Conservation (phyloP, 306 rosid genomes). For the Fagus crenata region DNA sequence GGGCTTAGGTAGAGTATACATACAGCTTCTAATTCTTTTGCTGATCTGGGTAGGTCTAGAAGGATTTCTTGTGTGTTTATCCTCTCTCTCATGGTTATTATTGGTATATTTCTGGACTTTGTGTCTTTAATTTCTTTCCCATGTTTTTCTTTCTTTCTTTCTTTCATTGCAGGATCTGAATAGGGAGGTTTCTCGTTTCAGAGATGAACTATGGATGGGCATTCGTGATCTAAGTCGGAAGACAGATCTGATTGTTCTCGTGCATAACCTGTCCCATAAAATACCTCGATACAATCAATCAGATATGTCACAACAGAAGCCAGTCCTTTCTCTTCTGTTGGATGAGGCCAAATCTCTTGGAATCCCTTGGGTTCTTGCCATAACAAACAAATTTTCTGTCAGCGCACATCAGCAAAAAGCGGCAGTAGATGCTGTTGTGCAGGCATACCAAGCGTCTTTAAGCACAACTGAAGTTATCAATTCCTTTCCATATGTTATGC, state of each 20-base stretch:
- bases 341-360: constrained; percentile 97
- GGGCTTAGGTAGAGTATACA: background rate
- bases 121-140: background rate
- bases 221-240: constrained; percentile 78
- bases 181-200: constrained; percentile 63
- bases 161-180: constrained; percentile 63
- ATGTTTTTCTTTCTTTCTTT: background rate
- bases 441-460: constrained; percentile 73
- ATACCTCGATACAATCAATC: constrained; percentile 69
- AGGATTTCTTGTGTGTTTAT: background rate
- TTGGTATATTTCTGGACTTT: background rate
- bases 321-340: constrained; percentile 76
- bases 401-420: constrained; percentile 90
- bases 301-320: constrained; percentile 57
- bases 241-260: constrained; percentile 86
- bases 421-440: constrained; percentile 73
- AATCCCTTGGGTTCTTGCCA: constrained; percentile 95
- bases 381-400: constrained; percentile 92
- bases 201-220: constrained; percentile 86
- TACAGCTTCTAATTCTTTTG: background rate
- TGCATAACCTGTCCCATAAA: constrained; percentile 88
- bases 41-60: background rate
- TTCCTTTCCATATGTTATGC: constrained; percentile 82
- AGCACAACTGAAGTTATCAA: constrained; percentile 67
- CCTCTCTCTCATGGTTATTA: background rate